phyloP scores from a whole-genome alignment of 163 green algal species.

The Scenedesmus sp. region DNA sequence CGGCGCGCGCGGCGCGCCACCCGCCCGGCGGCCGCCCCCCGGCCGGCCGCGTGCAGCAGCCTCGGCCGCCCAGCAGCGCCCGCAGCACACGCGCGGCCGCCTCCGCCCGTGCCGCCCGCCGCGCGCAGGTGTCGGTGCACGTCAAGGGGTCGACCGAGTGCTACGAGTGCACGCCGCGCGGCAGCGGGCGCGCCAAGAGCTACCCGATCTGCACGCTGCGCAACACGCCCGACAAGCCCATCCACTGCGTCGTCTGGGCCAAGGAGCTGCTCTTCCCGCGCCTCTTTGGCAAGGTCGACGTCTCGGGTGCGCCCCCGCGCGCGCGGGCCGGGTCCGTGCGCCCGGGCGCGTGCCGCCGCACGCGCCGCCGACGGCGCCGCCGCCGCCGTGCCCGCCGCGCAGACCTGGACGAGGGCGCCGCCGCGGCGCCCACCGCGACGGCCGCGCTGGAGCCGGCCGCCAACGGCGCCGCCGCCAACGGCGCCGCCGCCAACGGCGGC shows the following conservation, averaged over 20 bases:
- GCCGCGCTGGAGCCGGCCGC: slow-evolving; percentile 11
- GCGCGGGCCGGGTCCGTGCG: no score
- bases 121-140: slow-evolving; percentile 86
- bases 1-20: no score
- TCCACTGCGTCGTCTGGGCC: slow-evolving; percentile 98
- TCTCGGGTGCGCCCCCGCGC: slow-evolving; percentile 55
- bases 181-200: slow-evolving; percentile 76
- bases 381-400: slow-evolving; percentile 13
- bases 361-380: no score
- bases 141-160: slow-evolving; percentile 87
- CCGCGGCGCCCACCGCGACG: slow-evolving; percentile 13
- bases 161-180: slow-evolving; percentile 95
- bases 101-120: no score
- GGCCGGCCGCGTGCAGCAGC: not conserved
- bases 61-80: not conserved
- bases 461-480: slow-evolving; percentile 15
- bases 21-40: no score
- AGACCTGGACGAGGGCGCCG: slow-evolving; percentile 72
- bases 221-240: slow-evolving; percentile 97
- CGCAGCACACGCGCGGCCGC: no score
- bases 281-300: slow-evolving; percentile 85
- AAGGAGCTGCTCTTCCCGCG: slow-evolving; percentile 96
- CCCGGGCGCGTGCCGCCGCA: no score
- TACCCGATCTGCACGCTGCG: slow-evolving; percentile 98
- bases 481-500: slow-evolving; percentile 58